Percentiles rank a stretch among this genome's conserved stretches.
Conservation (phyloP, 148 eudicot species). For the Bassia scoparia region DNA sequence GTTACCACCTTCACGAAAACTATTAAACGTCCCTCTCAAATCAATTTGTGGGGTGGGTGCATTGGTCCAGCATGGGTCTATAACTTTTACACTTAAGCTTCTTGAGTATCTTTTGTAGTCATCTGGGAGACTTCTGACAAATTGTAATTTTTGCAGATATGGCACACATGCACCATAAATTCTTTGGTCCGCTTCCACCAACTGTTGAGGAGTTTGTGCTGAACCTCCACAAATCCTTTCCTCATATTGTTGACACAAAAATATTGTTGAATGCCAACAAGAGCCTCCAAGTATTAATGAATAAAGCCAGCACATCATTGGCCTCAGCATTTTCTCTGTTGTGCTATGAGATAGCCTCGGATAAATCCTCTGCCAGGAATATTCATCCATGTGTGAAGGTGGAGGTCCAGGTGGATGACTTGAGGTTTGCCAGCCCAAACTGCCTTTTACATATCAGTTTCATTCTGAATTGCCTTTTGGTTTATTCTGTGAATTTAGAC, state of each 20-base stretch:
- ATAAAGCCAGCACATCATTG: slow-evolving; percentile 70
- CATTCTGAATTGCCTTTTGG: background rate
- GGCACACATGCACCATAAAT: slow-evolving; percentile 79
- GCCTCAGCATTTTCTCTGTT: slow-evolving; percentile 73
- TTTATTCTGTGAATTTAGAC: background rate
- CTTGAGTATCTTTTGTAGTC: background rate
- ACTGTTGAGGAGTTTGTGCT: slow-evolving; percentile 64
- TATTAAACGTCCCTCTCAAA: background rate
- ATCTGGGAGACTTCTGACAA: slow-evolving; percentile 9
- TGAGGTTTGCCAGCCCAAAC: slow-evolving; percentile 56
- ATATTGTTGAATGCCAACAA: slow-evolving; percentile 55
- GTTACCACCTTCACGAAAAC: background rate
- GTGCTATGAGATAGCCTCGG: slow-evolving; percentile 67
- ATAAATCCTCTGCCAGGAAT: slow-evolving; percentile 28
- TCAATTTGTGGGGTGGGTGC: background rate
- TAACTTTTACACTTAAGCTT: background rate
- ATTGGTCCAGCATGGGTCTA: background rate
- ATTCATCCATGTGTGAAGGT: slow-evolving; percentile 48
- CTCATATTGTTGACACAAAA: slow-evolving; percentile 77
- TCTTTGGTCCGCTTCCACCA: slow-evolving; percentile 78
- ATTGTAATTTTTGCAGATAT: slow-evolving; percentile 51
- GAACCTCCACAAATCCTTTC: slow-evolving; percentile 54
- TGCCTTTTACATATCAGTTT: background rate
- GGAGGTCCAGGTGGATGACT: slow-evolving; percentile 93
- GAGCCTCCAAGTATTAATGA: slow-evolving; percentile 48